Conservation (phyloP, 2,329 filamentous ascomycete species). For the Xylariaceae sp. region DNA sequence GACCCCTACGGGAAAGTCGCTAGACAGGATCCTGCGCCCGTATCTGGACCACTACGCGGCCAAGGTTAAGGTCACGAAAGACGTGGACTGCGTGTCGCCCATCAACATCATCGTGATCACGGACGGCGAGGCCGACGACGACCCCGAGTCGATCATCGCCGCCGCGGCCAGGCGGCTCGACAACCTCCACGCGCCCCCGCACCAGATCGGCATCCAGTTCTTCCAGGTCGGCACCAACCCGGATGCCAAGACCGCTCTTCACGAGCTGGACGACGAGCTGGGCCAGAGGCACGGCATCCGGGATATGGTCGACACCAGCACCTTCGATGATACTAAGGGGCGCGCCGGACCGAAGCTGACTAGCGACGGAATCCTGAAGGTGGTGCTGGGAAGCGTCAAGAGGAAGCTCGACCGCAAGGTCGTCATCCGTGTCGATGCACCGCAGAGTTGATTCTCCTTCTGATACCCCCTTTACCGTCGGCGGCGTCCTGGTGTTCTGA, state of each 20-base stretch:
- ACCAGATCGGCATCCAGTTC: constrained; percentile 92
- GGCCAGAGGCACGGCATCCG: constrained; percentile 58
- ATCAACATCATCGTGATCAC: constrained; percentile 93
- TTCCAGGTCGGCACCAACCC: constrained; percentile 86
- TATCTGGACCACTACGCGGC: constrained; percentile 65
- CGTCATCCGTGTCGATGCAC: constrained; percentile 9
- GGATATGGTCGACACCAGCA: constrained; percentile 92
- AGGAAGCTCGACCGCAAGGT: constrained; percentile 61
- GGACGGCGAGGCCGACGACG: constrained; percentile 80
- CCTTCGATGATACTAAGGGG: constrained; percentile 61
- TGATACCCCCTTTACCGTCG: too few species aligned
- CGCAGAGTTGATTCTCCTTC: neutral
- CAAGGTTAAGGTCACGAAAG: constrained; percentile 36
- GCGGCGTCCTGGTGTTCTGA: too few species aligned
- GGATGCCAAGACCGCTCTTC: constrained; percentile 65
- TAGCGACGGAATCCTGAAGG: constrained; percentile 76
- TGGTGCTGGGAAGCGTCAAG: constrained; percentile 77
- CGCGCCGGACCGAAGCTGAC: constrained; percentile 53
- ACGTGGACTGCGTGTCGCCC: constrained; percentile 63
- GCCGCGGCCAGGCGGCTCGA: constrained; percentile 71
- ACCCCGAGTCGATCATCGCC: constrained; percentile 72
- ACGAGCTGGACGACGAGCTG: constrained; percentile 77
- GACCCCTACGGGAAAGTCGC: constrained; percentile 75
- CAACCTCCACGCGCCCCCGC: constrained; percentile 66
- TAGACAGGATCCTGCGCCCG: constrained; percentile 71